A percentile compares a stretch with the other conserved stretches of the same genome.
Conservation (phyloP, 306 rosid species). For the Lupinus albus region DNA sequence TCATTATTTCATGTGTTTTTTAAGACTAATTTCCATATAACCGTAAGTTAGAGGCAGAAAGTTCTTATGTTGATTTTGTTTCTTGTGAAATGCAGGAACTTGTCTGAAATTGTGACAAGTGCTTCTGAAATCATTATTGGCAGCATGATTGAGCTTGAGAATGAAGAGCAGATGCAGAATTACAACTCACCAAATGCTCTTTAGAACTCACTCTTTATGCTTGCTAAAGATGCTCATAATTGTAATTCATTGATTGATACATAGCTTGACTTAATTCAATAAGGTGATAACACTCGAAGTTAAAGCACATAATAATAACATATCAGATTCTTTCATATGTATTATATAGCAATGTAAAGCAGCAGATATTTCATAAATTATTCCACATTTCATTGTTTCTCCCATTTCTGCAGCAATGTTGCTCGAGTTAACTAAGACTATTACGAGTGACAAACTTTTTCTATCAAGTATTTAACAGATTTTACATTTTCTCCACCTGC, state of each 20-base stretch:
- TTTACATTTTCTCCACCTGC: too few relatives aligned
- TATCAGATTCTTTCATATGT: too few relatives aligned
- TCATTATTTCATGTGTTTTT: not conserved
- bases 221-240: not conserved
- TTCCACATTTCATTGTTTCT: slow-evolving; percentile 15
- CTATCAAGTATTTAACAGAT: too few relatives aligned
- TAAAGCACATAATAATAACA: too few relatives aligned
- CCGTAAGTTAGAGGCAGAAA: not conserved
- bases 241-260: too few relatives aligned
- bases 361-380: too few relatives aligned
- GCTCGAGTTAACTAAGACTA: too few relatives aligned
- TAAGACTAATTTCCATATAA: not conserved
- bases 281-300: too few relatives aligned
- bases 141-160: slow-evolving; percentile 66
- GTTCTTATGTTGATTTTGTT: not conserved
- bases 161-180: slow-evolving; percentile 44
- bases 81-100: slow-evolving; percentile 53
- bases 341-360: too few relatives aligned
- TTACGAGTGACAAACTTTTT: too few relatives aligned
- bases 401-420: slow-evolving; percentile 37
- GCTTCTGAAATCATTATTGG: slow-evolving; percentile 63
- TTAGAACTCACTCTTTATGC: slow-evolving; percentile 3
- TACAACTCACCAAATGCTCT: slow-evolving; percentile 43
- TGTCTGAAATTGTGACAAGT: slow-evolving; percentile 62
- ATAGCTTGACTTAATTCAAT: too few relatives aligned